Conservation (phyloP, 2,329 filamentous ascomycete species). For the Coleophoma crateriformis region DNA sequence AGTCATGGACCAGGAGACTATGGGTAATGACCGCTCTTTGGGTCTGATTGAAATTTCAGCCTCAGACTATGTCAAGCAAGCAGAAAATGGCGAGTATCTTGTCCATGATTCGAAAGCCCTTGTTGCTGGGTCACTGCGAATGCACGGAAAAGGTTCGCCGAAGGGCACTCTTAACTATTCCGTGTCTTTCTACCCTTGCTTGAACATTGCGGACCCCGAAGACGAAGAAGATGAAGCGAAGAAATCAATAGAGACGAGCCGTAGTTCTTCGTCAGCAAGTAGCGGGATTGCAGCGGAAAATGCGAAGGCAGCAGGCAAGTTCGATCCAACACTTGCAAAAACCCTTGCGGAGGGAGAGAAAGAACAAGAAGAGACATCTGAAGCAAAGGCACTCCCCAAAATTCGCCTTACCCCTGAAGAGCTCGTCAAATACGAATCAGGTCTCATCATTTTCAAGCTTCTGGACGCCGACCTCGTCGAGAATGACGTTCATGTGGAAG, state of each 20-base stretch:
- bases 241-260: constrained; percentile 16
- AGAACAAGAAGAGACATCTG: constrained; percentile 38
- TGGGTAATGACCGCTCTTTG: constrained; percentile 85
- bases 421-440: constrained; percentile 80
- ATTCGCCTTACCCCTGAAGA: constrained; percentile 75
- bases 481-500: constrained; percentile 71
- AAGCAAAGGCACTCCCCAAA: constrained; percentile 60
- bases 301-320: constrained; percentile 28
- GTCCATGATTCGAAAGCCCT: constrained; percentile 70
- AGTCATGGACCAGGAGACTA: constrained; percentile 93
- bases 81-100: constrained; percentile 74
- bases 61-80: constrained; percentile 73
- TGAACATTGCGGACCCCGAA: constrained; percentile 84
- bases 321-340: constrained; percentile 18
- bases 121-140: constrained; percentile 61
- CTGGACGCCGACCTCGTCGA: constrained; percentile 82
- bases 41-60: constrained; percentile 74
- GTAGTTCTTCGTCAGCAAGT: constrained; percentile 12
- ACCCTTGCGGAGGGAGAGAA: constrained; percentile 23
- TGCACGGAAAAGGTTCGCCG: constrained; percentile 65
- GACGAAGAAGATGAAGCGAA: constrained; percentile 60
- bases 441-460: constrained; percentile 89
- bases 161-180: constrained; percentile 84
- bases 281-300: constrained; percentile 29
- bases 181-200: constrained; percentile 81